Evolutionary conservation across 805 yeast species (phyloP), one percentile per base, ranked within the genome.

Genomic region (Saccharomycopsis selenospora): DNA sequence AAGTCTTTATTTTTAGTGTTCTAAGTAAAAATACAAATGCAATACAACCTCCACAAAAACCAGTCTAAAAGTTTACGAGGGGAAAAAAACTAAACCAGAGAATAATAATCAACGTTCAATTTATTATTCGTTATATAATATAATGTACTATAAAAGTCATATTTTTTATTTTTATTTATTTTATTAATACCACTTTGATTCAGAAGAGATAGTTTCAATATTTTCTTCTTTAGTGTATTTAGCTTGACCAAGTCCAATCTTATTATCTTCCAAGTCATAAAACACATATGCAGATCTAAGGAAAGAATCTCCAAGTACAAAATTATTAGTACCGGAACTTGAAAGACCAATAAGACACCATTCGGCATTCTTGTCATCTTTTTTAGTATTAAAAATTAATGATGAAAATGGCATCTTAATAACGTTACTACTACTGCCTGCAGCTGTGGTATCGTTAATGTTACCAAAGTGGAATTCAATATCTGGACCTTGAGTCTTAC

Each of bases 241-340:
- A 11, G 71, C 73, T 58, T 73, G 76, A 17, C 80, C 85, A 59
- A 83, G 56, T 3, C 84, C 76, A 26, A 83, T 66, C 56, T 74
- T 70, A 40, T 63, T 65, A 56, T 73, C 73, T 26, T 79, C 85
- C 45, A 80, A 64, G 61, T 84, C 85, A 61, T 73, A 80, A 8
- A 82, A 86, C 6, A 69, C 60, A 56, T 71, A 71, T 3, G 70
- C 71, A 51, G 59, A 63, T 50, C 75, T 59, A 51, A 71, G 63
- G 53, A 71, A 62, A 54, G 67, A 68, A 56, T 71, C 76, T 5
- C 76, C 76, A 45, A 71, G 62, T 33, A 68, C 51, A 3, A 64
- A 56, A 14, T 29, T 17, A 23, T 29, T 25, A 47, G 17, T 18
- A 3, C 20, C 20, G 14, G 43, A 27, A 4, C 43, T 36, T 41